Base-by-base conservation (phyloP, 371 early-diverging fungal genomes). In the Mycotypha africana region DNA sequence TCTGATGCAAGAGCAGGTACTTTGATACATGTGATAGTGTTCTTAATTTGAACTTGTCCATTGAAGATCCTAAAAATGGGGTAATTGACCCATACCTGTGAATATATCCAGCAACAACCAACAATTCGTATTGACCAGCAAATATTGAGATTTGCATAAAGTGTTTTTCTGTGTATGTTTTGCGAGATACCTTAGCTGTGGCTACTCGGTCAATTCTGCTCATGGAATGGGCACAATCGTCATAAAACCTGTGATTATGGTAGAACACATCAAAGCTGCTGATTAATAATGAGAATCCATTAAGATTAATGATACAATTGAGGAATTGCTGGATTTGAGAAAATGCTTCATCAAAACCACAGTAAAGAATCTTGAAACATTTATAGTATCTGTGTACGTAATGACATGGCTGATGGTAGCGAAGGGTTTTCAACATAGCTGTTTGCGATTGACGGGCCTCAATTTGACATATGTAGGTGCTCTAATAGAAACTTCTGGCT, bases 311-410 rank as follows among this genome's bases (percentile, higher is more conserved):
- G n/a, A 24, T 24, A 19, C 15, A 22, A 3, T 39, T 39, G 14
- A 39, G 2, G 8, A 25, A 39, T 21, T 39, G 25, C 7, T 24
- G 25, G 23, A 39, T 23, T 7, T 39, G 40, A 15, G n/a, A 25
- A 22, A 23, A 24, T 39, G 40, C 40, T 12, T 24, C 40, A 39
- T 39, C 40, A 8, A 39, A 19, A 39, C 40, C 40, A 39, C 40
- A 39, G 24, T 39, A 5, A 25, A 39, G 23, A 22, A 14, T 39
- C 15, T 39, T 39, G 26, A 2, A 1, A 21, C 7, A 23, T 25
- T 23, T 22, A 39, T 24, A 25, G 7, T 39, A 25, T 24, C 23
- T 25, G 26, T 24, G 25, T 39, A 39, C 19, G n/a, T 24, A n/a
- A 1, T 39, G 23, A 39, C 25, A 22, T 39, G 2, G n/a, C n/a